Evolutionary conservation across 805 yeast genomes (phyloP), one percentile per base, ranked within the genome.

Genomic region (Saturnispora silvae): DNA sequence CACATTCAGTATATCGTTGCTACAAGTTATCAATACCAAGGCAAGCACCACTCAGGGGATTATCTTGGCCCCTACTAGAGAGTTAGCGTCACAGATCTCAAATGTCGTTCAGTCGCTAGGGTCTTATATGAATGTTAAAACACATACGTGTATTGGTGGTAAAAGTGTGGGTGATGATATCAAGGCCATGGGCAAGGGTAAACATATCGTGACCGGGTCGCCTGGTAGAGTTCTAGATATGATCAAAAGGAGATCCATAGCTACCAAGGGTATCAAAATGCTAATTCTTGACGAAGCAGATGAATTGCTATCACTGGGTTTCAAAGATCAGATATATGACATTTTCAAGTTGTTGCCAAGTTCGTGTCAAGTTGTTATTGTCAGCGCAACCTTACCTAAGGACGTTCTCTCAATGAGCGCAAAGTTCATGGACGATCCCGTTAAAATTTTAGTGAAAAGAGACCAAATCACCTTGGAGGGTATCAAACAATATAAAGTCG

Each of bases 241-340:
- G 81, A 76, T 92, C 45, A 82, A 82, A 55, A 75, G 96, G 60
- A 75, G 94, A 47, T 70, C 70, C 49, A 67, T 92, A 50, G 66
- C 68, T 45, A 75, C 92, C 13, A 75, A 86, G 49, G 70, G 77
- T 52, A 68, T 86, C 48, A 85, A 87, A 66, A 80, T 92, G 82
- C 66, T 89, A 47, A 75, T 92, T 45, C 65, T 92, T 52, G 98
- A 92, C 63, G 98, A 92, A 64, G 98, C 98, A 15, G 98, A 92
- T 66, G 96, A 92, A 63, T 65, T 92, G 63, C 68, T 92, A 51
- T 75, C 89, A 34, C 80, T 85, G 46, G 98, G 97, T 45, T 92
- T 92, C 74, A 81, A 84, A 63, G 94, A 84, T 56, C 96, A 87
- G 66, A 89, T 92, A 50, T 84, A 84, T 68, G 94, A 87, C 52